Conservation (phyloP, 164 flowering plant species). For the Echeveria elegans region DNA sequence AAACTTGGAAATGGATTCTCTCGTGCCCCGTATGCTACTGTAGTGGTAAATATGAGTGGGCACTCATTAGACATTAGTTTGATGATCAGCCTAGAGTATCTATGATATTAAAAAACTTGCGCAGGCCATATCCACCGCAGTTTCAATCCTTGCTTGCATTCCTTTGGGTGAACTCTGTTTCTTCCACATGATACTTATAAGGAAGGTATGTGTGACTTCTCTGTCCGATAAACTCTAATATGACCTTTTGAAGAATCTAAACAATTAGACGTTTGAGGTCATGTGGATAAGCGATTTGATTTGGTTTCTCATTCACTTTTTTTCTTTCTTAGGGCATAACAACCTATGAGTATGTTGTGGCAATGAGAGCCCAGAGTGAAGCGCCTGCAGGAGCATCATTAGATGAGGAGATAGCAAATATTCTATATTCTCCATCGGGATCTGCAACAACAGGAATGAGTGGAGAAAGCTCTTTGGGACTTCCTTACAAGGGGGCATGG, state of each 20-base stretch:
- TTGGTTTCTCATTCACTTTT: too few relatives aligned
- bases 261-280: too few relatives aligned
- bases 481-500: constrained; percentile 89
- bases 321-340: constrained; percentile 99
- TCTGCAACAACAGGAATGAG: constrained; percentile 91
- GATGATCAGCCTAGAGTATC: not conserved
- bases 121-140: constrained; percentile 77
- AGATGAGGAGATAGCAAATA: constrained; percentile 55
- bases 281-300: too few relatives aligned
- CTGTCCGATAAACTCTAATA: not conserved
- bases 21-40: constrained; percentile 81
- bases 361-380: constrained; percentile 89
- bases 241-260: too few relatives aligned
- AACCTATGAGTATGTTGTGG: constrained; percentile 93
- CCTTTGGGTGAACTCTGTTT: constrained; percentile 94
- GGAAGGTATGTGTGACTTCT: constrained; percentile 46
- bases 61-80: not conserved
- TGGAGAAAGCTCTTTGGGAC: constrained; percentile 87
- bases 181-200: constrained; percentile 87
- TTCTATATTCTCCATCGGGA: constrained; percentile 72
- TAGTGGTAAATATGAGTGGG: constrained; percentile 56
- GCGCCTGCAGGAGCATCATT: constrained; percentile 61
- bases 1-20: constrained; percentile 93
- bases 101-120: not conserved
- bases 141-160: constrained; percentile 79